phyloP scores from a whole-genome alignment of 2,329 filamentous ascomycete species.

The Coleophoma crateriformis region DNA sequence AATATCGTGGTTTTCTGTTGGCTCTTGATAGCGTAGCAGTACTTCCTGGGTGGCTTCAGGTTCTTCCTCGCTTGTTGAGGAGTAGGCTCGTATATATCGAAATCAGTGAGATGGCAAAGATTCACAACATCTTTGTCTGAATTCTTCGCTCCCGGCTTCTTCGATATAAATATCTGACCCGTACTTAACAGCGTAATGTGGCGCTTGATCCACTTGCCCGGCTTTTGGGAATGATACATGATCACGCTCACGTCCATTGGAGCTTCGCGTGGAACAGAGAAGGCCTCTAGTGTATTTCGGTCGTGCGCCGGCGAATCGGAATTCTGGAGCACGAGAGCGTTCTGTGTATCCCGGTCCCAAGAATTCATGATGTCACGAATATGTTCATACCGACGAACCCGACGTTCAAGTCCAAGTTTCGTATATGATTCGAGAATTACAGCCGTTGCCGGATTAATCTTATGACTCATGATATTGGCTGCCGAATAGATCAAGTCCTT shows the following conservation, averaged over 20 bases:
- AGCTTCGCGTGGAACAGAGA: conserved; percentile 55
- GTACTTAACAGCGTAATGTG: conserved; percentile 67
- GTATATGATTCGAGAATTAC: conserved; percentile 75
- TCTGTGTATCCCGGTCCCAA: conserved; percentile 79
- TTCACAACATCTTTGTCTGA: conserved; percentile 61
- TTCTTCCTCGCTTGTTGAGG: conserved; percentile 60
- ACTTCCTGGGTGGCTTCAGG: conserved; percentile 77
- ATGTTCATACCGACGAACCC: conserved; percentile 78
- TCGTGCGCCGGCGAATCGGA: conserved; percentile 48
- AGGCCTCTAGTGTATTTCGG: conserved; percentile 55
- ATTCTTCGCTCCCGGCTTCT: conserved; percentile 56
- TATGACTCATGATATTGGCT: conserved; percentile 54
- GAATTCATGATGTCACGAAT: conserved; percentile 87
- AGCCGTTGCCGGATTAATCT: conserved; percentile 58
- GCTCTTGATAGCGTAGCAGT: conserved; percentile 85
- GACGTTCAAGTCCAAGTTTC: conserved; percentile 72
- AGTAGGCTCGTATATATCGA: conserved; percentile 81
- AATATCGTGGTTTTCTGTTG: conserved; percentile 87
- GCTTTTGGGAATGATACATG: conserved; percentile 74
- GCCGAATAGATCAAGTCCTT: conserved; percentile 67
- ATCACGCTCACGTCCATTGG: conserved; percentile 64
- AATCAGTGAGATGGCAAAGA: conserved; percentile 84
- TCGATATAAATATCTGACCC: conserved; percentile 68
- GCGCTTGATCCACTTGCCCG: conserved; percentile 85
- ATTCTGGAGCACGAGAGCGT: conserved; percentile 64